Conservation (phyloP, 768 basidiomycete species). For the Gloeostereum incarnatum region DNA sequence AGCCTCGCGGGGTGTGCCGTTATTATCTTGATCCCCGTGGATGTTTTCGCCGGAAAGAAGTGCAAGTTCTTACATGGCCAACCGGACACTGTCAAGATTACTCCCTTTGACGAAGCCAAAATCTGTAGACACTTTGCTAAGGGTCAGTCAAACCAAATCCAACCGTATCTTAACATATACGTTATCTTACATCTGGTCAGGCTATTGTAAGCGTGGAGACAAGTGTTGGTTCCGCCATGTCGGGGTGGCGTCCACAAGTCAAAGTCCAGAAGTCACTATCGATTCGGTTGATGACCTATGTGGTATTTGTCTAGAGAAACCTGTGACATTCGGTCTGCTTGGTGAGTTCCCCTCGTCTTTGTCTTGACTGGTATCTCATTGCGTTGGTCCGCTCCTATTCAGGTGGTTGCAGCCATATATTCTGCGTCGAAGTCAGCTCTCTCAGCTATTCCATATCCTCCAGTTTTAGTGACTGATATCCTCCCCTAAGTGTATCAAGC, state of each 20-base stretch:
- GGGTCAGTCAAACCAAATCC: constrained; percentile 25
- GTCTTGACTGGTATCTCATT: constrained; percentile 1
- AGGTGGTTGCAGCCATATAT: constrained; percentile 73
- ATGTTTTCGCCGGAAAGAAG: constrained; percentile 53
- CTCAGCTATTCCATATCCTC: not conserved
- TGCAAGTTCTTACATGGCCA: constrained; percentile 77
- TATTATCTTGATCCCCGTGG: constrained; percentile 59
- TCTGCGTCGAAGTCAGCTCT: constrained; percentile 55
- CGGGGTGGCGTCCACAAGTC: constrained; percentile 12
- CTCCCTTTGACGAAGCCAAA: constrained; percentile 67
- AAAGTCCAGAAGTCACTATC: constrained; percentile 13
- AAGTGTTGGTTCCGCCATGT: constrained; percentile 71
- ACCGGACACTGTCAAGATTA: constrained; percentile 28
- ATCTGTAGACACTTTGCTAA: constrained; percentile 54
- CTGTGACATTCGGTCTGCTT: constrained; percentile 58
- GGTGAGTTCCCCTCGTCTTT: constrained; percentile 25
- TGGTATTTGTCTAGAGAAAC: constrained; percentile 70
- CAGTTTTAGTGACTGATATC: constrained; percentile 7
- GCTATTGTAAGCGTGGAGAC: constrained; percentile 62
- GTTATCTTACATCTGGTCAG: constrained; percentile 28
- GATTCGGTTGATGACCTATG: constrained; percentile 43
- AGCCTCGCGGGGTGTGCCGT: constrained; percentile 59
- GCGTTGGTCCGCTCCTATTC: constrained; percentile 7
- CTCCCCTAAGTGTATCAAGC: constrained; percentile 81
- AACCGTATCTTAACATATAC: constrained; percentile 1